Percentiles rank a stretch among this genome's conserved stretches.
These are phyloP conservation scores for Phytopythium boreale DNA, from an alignment of 352 stramenopile genomes.

Conservation along the genomic window DNA sequence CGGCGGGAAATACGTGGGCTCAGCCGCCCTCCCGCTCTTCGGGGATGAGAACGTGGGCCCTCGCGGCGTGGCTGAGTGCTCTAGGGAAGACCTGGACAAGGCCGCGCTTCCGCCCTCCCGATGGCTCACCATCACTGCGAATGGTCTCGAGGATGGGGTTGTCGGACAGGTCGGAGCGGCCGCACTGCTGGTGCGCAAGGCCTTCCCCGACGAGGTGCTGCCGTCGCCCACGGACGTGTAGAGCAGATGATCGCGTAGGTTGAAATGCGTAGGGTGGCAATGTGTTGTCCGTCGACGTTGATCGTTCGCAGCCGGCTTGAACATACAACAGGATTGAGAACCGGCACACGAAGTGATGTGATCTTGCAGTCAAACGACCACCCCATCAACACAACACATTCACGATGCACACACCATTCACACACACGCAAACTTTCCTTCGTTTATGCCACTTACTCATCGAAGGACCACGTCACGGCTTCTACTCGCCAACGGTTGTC, in stretches of 20 bases:
- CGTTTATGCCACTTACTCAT: background rate
- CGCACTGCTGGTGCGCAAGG: slow-evolving; percentile 58
- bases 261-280: background rate
- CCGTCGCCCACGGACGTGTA: slow-evolving; percentile 22
- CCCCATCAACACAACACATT: background rate
- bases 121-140: slow-evolving; percentile 53
- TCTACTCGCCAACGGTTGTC: background rate
- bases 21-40: slow-evolving; percentile 22
- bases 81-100: slow-evolving; percentile 43
- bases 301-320: background rate
- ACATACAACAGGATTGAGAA: background rate
- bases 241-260: background rate
- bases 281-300: background rate
- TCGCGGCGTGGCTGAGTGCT: slow-evolving; percentile 32
- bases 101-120: slow-evolving; percentile 31
- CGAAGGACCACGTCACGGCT: too few relatives aligned
- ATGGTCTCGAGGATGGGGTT: slow-evolving; percentile 36
- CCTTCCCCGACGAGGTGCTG: slow-evolving; percentile 50
- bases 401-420: background rate
- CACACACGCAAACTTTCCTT: background rate
- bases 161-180: slow-evolving; percentile 58
- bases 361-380: background rate
- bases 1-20: slow-evolving; percentile 41
- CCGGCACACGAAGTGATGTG: background rate
- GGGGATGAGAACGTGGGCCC: slow-evolving; percentile 10